A percentile compares a stretch with the other conserved stretches of the same genome.
Evolutionary conservation across 2,329 filamentous ascomycete species (phyloP).

Genomic region (Trichothecium roseum): DNA sequence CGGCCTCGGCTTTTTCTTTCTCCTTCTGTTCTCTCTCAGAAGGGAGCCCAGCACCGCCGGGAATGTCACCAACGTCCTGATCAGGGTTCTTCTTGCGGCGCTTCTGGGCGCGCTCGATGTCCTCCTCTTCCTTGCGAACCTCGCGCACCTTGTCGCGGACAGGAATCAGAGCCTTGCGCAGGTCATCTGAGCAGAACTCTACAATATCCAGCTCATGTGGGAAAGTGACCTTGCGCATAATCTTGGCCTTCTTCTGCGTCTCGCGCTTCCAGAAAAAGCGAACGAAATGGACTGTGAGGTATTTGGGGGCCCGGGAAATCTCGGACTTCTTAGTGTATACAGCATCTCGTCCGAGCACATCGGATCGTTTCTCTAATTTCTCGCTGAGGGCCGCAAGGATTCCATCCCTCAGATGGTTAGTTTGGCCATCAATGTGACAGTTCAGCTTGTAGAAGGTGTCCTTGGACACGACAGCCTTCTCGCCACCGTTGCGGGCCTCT

Average conservation of each 20-base stretch:
- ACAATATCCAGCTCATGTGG: constrained; percentile 85
- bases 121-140: constrained; percentile 87
- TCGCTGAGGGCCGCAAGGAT: constrained; percentile 74
- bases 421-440: constrained; percentile 83
- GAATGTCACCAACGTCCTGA: constrained; percentile 31
- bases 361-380: constrained; percentile 83
- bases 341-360: constrained; percentile 65
- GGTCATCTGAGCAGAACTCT: constrained; percentile 89
- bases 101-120: constrained; percentile 85
- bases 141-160: constrained; percentile 96
- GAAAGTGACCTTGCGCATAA: constrained; percentile 97
- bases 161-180: constrained; percentile 73
- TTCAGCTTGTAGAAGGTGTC: constrained; percentile 87
- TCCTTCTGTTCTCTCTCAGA: constrained; percentile 43
- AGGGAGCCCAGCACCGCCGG: constrained; percentile 34
- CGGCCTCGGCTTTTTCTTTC: constrained; percentile 34
- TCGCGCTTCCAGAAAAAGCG: constrained; percentile 97
- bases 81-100: constrained; percentile 63
- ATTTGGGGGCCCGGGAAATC: constrained; percentile 85
- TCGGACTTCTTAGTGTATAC: constrained; percentile 84
- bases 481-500: constrained; percentile 61
- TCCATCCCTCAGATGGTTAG: constrained; percentile 85
- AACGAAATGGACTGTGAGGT: constrained; percentile 93
- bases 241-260: constrained; percentile 97
- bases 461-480: constrained; percentile 54